Conservation (phyloP, 768 basidiomycete genomes). For the Leccinellum albellum region DNA sequence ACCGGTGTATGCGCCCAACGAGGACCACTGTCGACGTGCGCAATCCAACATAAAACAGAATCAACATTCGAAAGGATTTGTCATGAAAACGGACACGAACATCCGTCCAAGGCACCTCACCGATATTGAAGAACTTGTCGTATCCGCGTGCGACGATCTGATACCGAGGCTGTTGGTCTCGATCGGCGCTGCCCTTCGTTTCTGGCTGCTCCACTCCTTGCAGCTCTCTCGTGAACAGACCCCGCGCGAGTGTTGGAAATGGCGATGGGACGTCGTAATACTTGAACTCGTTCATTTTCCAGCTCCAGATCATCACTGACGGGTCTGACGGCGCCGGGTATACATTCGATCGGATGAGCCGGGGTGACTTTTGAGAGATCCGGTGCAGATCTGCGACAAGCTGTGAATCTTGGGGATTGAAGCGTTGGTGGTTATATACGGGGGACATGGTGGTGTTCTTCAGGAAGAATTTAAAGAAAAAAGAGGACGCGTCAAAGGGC, state of each 20-base stretch:
- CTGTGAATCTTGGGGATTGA: conserved; percentile 47
- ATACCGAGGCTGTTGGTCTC: conserved; percentile 31
- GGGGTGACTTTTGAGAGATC: conserved; percentile 53
- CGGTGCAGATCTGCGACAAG: conserved; percentile 54
- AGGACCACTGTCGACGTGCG: conserved; percentile 58
- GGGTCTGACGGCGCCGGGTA: conserved; percentile 59
- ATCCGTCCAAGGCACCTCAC: conserved; percentile 92
- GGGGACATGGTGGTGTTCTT: background rate
- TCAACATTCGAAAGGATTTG: background rate
- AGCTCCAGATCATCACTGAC: conserved; percentile 61
- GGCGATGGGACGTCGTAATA: conserved; percentile 87
- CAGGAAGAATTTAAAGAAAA: background rate
- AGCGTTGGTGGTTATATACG: conserved; percentile 2
- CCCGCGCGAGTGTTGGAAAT: conserved; percentile 93
- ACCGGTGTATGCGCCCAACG: conserved; percentile 63
- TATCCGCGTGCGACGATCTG: conserved; percentile 88
- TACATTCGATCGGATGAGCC: conserved; percentile 58
- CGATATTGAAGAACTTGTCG: conserved; percentile 99
- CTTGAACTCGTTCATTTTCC: conserved; percentile 98
- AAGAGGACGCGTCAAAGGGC: conserved; percentile 1
- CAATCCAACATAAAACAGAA: background rate
- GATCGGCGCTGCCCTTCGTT: conserved; percentile 19
- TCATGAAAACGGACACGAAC: conserved; percentile 44
- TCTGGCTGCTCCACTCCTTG: conserved; percentile 15
- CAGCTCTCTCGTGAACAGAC: conserved; percentile 71